A percentile compares a stretch with the other conserved stretches of the same genome.
phyloP scores from a whole-genome alignment of 768 basidiomycete genomes.

The Mycena haematopus region DNA sequence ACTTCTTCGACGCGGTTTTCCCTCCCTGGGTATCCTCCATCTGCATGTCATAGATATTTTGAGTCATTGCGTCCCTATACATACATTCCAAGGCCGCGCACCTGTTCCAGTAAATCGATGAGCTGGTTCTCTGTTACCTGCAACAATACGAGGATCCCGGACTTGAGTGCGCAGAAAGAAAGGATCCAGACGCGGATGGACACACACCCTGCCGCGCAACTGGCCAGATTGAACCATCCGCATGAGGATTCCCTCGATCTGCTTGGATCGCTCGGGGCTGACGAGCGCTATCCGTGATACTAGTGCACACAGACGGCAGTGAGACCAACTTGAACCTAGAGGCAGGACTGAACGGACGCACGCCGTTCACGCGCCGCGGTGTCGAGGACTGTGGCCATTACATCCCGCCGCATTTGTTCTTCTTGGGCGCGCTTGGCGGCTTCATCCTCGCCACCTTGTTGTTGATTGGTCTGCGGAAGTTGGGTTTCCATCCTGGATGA shows the following conservation, averaged over 20 bases:
- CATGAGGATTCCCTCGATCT: constrained; percentile 79
- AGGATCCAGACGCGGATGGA: neutral
- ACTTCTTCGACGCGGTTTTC: constrained; percentile 57
- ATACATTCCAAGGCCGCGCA: constrained; percentile 35
- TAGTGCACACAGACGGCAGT: constrained; percentile 36
- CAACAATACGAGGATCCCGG: neutral
- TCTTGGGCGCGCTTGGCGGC: constrained; percentile 66
- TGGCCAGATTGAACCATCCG: constrained; percentile 88
- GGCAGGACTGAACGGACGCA: constrained; percentile 44
- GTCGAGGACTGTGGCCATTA: constrained; percentile 82
- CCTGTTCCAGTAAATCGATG: constrained; percentile 88
- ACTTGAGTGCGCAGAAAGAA: no score
- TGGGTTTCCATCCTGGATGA: constrained; percentile 17
- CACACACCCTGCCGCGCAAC: constrained; percentile 67
- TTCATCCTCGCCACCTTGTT: constrained; percentile 50
- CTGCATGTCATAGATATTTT: constrained; percentile 36
- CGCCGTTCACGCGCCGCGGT: constrained; percentile 81
- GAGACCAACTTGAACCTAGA: neutral
- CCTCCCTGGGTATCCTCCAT: constrained; percentile 59
- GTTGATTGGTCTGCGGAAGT: constrained; percentile 16
- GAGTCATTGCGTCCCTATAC: constrained; percentile 28
- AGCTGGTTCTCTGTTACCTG: constrained; percentile 71
- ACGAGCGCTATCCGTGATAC: constrained; percentile 90
- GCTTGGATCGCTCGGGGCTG: constrained; percentile 78
- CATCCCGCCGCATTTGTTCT: constrained; percentile 76